Evolutionary conservation across 768 basidiomycete genomes (phyloP).

Genomic region (Lanmaoa pseudosensibilis): DNA sequence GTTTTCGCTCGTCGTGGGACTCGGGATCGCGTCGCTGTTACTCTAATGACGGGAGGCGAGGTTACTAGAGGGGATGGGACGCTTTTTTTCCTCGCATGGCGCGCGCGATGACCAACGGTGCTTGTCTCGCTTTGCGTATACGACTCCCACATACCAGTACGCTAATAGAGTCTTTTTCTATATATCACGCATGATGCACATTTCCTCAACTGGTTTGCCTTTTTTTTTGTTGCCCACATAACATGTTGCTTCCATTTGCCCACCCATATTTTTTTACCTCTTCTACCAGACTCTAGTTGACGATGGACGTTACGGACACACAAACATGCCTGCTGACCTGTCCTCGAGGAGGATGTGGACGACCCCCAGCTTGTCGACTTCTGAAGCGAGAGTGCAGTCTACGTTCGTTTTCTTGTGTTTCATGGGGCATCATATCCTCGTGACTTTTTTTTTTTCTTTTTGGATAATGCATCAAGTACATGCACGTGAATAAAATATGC

Average conservation of each 20-base stretch:
- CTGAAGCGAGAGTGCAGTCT: constrained; percentile 8
- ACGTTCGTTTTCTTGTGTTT: constrained; percentile 21
- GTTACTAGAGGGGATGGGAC: neutral
- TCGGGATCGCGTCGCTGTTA: constrained; percentile 26
- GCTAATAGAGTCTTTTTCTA: constrained; percentile 19
- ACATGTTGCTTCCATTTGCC: neutral
- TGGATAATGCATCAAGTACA: neutral
- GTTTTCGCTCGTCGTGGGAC: constrained; percentile 12
- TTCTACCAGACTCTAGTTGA: constrained; percentile 12
- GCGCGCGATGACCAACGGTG: constrained; percentile 1
- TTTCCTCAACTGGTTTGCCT: neutral
- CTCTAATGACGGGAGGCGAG: constrained; percentile 14
- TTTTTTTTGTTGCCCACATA: constrained; percentile 1
- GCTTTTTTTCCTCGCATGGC: neutral
- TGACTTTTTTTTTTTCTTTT: neutral
- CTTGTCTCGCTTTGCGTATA: constrained; percentile 4
- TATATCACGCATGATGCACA: constrained; percentile 10
- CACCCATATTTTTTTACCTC: neutral
- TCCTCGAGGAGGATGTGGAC: constrained; percentile 3
- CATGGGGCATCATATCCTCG: constrained; percentile 8
- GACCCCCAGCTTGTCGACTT: neutral
- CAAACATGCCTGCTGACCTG: constrained; percentile 18
- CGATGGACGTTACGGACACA: constrained; percentile 27
- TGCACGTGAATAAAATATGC: too few relatives aligned
- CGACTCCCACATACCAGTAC: constrained; percentile 21